These are phyloP conservation scores for Lipomyces mesembrius DNA, from an alignment of 805 yeast genomes.

Conservation along the genomic window DNA sequence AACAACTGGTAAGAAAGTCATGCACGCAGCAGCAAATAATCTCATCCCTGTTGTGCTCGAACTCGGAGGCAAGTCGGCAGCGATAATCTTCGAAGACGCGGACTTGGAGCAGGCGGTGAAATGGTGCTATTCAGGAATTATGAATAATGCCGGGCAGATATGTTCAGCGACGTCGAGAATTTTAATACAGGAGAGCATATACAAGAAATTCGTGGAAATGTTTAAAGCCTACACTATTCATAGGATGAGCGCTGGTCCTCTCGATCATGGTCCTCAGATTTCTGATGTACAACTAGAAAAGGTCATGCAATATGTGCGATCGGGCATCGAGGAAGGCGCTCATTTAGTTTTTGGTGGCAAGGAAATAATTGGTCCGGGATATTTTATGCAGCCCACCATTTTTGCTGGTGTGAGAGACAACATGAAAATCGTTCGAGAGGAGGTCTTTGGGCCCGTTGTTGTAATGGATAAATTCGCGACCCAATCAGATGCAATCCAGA, in stretches of 20 bases:
- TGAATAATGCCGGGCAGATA: constrained; percentile 93
- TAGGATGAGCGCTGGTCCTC: constrained; percentile 65
- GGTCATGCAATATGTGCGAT: constrained; percentile 72
- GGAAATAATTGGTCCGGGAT: constrained; percentile 41
- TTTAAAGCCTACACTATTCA: constrained; percentile 58
- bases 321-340: constrained; percentile 85
- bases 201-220: constrained; percentile 69
- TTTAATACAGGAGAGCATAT: constrained; percentile 80
- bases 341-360: constrained; percentile 79
- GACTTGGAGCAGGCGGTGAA: constrained; percentile 75
- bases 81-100: constrained; percentile 84
- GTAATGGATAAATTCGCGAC: constrained; percentile 65
- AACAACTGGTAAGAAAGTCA: constrained; percentile 79
- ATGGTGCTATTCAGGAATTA: constrained; percentile 76
- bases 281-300: constrained; percentile 74
- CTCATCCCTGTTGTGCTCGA: constrained; percentile 90
- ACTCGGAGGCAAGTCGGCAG: constrained; percentile 95
- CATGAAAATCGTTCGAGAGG: constrained; percentile 73
- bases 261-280: constrained; percentile 89
- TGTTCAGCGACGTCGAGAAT: constrained; percentile 94
- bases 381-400: constrained; percentile 73
- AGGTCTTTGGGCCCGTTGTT: constrained; percentile 88
- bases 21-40: constrained; percentile 67
- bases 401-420: constrained; percentile 70
- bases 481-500: constrained; percentile 67